Conservation (phyloP, 352 stramenopile genomes). For the Phytophthora syringae region DNA sequence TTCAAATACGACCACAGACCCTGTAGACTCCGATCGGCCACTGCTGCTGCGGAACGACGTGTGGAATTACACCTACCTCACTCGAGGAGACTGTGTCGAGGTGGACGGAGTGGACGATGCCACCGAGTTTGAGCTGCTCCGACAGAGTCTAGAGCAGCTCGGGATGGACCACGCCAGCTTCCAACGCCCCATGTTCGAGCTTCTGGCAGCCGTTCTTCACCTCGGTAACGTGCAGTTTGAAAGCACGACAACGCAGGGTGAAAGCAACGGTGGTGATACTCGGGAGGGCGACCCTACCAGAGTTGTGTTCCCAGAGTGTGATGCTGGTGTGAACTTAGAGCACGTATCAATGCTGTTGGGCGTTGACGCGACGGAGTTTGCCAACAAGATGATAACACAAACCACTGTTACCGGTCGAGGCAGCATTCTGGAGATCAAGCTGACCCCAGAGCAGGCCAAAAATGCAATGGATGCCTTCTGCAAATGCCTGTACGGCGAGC, state of each 20-base stretch:
- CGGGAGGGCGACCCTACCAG: slow-evolving; percentile 43
- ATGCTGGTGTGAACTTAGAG: slow-evolving; percentile 58
- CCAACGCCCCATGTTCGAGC: slow-evolving; percentile 73
- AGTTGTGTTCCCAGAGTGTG: slow-evolving; percentile 60
- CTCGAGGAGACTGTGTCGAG: slow-evolving; percentile 75
- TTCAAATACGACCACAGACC: slow-evolving; percentile 10
- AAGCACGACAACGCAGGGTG: slow-evolving; percentile 10
- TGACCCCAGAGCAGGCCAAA: slow-evolving; percentile 77
- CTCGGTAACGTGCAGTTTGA: slow-evolving; percentile 78
- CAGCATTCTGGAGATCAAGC: slow-evolving; percentile 77
- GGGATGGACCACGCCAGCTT: slow-evolving; percentile 71
- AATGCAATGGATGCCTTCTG: slow-evolving; percentile 87
- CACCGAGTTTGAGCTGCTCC: slow-evolving; percentile 73
- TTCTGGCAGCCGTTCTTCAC: slow-evolving; percentile 75
- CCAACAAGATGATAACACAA: slow-evolving; percentile 85
- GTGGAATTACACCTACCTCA: slow-evolving; percentile 82
- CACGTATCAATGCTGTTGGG: slow-evolving; percentile 67
- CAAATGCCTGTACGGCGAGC: slow-evolving; percentile 84
- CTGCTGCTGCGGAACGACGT: slow-evolving; percentile 49
- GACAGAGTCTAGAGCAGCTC: slow-evolving; percentile 66
- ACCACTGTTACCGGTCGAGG: slow-evolving; percentile 80
- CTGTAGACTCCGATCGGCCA: slow-evolving; percentile 22
- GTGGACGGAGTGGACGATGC: slow-evolving; percentile 79
- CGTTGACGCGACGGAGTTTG: slow-evolving; percentile 64
- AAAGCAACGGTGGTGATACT: slow-evolving; percentile 16